These are phyloP conservation scores for Arthrobotrys sinensis DNA, from an alignment of 2,329 filamentous ascomycete genomes.

Conservation along the genomic window DNA sequence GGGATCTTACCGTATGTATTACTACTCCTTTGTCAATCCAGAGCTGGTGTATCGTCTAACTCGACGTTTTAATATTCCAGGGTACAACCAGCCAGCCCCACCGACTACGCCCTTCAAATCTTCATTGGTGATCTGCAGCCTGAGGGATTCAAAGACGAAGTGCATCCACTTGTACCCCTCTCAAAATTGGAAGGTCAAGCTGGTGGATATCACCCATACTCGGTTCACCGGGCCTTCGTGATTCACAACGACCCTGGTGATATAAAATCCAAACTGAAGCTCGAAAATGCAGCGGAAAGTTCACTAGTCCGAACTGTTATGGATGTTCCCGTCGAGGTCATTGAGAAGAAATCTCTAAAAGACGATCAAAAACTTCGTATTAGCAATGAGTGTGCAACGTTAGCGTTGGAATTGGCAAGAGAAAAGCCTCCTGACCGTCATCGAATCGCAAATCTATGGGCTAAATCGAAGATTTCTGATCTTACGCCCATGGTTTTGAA, in stretches of 20 bases:
- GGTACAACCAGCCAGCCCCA: too few relatives aligned
- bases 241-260: slow-evolving; percentile 5
- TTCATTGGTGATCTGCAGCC: too few relatives aligned
- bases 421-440: not conserved
- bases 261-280: not conserved
- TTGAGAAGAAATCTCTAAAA: not conserved
- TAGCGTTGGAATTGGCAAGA: not conserved
- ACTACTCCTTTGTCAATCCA: too few relatives aligned
- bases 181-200: too few relatives aligned
- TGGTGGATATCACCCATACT: not conserved
- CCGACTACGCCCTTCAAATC: too few relatives aligned
- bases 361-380: not conserved
- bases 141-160: not conserved
- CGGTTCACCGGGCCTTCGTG: slow-evolving; percentile 32
- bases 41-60: too few relatives aligned
- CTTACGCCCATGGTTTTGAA: not conserved
- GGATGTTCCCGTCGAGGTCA: not conserved
- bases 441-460: slow-evolving; percentile 19
- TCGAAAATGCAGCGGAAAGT: not conserved
- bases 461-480: slow-evolving; percentile 1
- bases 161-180: not conserved
- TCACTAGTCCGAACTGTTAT: not conserved
- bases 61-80: too few relatives aligned
- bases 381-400: slow-evolving; percentile 10
- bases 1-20: too few relatives aligned